Evolutionary conservation across 495 filamentous ascomycete genomes (phyloP), one percentile per base, ranked within the genome.

Genomic region (Recurvomyces mirabilis): DNA sequence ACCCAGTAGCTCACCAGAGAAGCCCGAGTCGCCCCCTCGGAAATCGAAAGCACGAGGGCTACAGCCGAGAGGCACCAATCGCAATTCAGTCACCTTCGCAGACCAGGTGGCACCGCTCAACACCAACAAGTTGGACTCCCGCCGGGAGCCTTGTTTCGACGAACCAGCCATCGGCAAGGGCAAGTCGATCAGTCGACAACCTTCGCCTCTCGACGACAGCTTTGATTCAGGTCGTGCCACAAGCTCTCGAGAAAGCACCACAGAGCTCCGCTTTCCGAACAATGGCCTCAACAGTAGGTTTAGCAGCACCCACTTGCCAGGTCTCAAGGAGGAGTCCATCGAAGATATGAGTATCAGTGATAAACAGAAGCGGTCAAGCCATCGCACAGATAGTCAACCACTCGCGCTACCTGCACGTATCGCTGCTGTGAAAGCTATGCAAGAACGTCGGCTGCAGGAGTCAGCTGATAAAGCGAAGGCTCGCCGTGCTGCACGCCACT

Each of bases 321-420:
- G 57, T 24, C 50, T 64, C 37, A 64, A 62, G 31, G 61, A 64
- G 36, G 61, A 64, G 46, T 59, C 60, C 7, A 51, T 61, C 22
- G 61, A 64, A 26, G 60, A 62, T 36, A 57, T 54, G 36, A 64
- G 61, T 44, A 58, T 56, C 18, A 55, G 41, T 17, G 54, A 56
- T n/a, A 33, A 43, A 3, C 45, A 41, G 10, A 54, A 40, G 42
- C 51, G 42, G 20, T 17, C 46, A 17, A 56, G 45, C 33, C 28
- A 53, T 18, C 53, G 49, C 36, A 44, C 45, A 18, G 48, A 46
- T 18, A 51, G 38, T 29, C 59, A 58, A 39, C 46, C 46, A 22
- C 57, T 60, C 35, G 56, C 51, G 6, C 32, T 55, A 5, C 53
- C 54, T 13, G 48, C 54, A 22, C 42, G 51, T 39, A 53, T 56